Conservation (phyloP, 2,329 filamentous ascomycete genomes). For the Epicoccum nigrum region DNA sequence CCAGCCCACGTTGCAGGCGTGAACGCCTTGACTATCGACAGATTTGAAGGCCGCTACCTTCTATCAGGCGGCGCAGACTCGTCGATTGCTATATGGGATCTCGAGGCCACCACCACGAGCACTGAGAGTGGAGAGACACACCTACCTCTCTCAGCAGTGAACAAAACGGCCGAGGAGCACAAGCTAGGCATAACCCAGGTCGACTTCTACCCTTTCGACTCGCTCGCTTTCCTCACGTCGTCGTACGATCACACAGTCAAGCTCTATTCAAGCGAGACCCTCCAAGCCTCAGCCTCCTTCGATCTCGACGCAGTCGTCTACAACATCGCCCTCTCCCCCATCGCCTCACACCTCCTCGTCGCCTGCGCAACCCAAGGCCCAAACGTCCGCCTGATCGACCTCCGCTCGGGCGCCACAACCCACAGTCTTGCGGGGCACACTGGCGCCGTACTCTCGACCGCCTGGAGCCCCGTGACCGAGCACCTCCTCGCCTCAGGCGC, state of each 20-base stretch:
- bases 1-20: constrained; percentile 79
- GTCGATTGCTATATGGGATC: constrained; percentile 84
- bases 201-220: constrained; percentile 79
- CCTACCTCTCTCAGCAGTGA: constrained; percentile 36
- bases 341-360: constrained; percentile 76
- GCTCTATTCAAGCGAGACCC: constrained; percentile 71
- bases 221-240: constrained; percentile 74
- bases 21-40: constrained; percentile 79
- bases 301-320: constrained; percentile 72
- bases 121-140: constrained; percentile 26
- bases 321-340: constrained; percentile 76
- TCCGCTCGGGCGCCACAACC: constrained; percentile 76
- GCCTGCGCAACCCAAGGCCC: constrained; percentile 89
- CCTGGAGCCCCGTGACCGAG: constrained; percentile 83
- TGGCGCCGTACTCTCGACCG: constrained; percentile 63
- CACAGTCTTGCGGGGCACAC: constrained; percentile 58
- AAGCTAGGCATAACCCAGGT: constrained; percentile 77
- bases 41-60: constrained; percentile 78
- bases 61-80: constrained; percentile 86
- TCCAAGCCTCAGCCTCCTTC: constrained; percentile 69
- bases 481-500: constrained; percentile 83
- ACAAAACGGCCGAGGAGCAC: constrained; percentile 53
- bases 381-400: constrained; percentile 81
- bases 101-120: constrained; percentile 58
- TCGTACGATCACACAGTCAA: constrained; percentile 81